Evolutionary conservation across 495 filamentous ascomycete genomes (phyloP), one percentile per base, ranked within the genome.

Genomic region (Friedmanniomyces endolithicus): DNA sequence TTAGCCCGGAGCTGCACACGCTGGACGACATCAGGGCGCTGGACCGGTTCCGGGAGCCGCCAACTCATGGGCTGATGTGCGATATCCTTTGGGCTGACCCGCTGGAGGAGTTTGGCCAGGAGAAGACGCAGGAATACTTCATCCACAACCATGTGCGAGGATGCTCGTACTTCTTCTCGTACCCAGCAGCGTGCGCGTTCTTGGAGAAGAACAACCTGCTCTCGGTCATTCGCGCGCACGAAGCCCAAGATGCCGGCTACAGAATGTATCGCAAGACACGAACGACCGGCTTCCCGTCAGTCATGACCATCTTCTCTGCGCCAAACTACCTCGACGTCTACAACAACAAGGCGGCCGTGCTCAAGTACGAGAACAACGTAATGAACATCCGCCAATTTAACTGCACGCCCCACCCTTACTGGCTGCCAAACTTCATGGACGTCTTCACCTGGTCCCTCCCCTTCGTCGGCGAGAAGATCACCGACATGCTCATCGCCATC

Each of bases 351-450:
- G 92, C 92, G 0, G 92, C 92, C 0, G 92, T 98, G 20, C 74
- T 98, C 56, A 98, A 98, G 69, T 98, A 98, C 68, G 92, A 98
- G 69, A 98, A 98, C 72, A 98, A 98, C 66, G 92, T 98, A 53
- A 98, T 98, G 92, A 98, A 98, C 75, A 98, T 98, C 65, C 80
- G 92, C 27, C 92, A 98, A 68, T 98, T 98, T 73, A 98, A 98
- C 71, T 98, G 92, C 80, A 96, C 92, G 31, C 92, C 92, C 7
- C 92, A 98, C 70, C 92, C 92, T 16, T 98, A 97, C 72, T 98
- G 92, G 92, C 80, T 98, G 34, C 92, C 92, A 44, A 98, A 98
- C 72, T 98, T 98, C 69, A 98, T 98, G 92, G 92, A 98, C 66
- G 92, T 98, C 48, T 65, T 98, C 70, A 98, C 92, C 39, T 98